Evolutionary conservation across 2,329 filamentous ascomycete genomes (phyloP), one percentile per base, ranked within the genome.

Genomic region (Esteya vermicola): DNA sequence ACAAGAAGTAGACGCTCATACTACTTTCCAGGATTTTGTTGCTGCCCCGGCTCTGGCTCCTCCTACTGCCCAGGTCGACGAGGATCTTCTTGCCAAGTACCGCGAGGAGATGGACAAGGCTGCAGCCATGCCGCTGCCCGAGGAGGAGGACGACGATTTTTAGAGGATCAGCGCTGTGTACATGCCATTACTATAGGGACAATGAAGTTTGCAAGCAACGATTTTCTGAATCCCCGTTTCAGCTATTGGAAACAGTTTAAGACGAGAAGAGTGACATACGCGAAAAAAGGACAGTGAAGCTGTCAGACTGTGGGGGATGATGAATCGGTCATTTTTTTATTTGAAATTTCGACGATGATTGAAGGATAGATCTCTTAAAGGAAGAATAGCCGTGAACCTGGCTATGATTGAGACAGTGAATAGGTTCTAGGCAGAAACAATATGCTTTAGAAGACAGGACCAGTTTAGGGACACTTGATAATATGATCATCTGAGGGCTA

Each of bases 21-120:
- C n/a, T n/a, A n/a, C n/a, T 18, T 8, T 6, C 4, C n/a, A 94
- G 85, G 89, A 96, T 64, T 96, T 98, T 59, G 89, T 96, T 55
- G 91, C 91, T 55, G 88, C 85, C 47, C 84, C 85, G 48, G 91
- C 91, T 54, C 81, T 98, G 54, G 91, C 89, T 51, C 91, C 91
- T 53, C 88, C 91, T 47, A 89, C 91, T 61, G 85, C 89, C 54
- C 68, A 79, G 59, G 85, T 98, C 64, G 85, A 96, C 67, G 74
- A 82, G 65, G 73, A 70, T 41, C 79, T 93, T 50, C 74, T 95
- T 56, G 71, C 75, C 53, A 63, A 85, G 68, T 93, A 93, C 73
- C 69, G 81, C 63, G 69, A 81, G 64, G 91, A 98, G 72, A 93
- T 98, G 85, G 64, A 75, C 46, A 73, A 71, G 38, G 91, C 91